A percentile compares a stretch with the other conserved stretches of the same genome.
Conservation (phyloP, 2,329 filamentous ascomycete genomes). For the Botrytis porri region DNA sequence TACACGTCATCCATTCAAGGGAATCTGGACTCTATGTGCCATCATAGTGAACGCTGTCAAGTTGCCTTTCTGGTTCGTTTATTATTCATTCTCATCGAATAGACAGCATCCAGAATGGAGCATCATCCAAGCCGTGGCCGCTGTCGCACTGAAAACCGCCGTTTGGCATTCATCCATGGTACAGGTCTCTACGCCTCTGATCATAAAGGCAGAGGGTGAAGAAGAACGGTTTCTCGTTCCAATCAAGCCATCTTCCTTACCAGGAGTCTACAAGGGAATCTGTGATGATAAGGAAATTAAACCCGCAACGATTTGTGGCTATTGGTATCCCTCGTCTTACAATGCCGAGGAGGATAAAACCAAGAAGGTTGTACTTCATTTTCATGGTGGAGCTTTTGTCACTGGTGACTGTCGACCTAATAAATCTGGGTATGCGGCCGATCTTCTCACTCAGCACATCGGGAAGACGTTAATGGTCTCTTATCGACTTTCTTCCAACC, state of each 20-base stretch:
- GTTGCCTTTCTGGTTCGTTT: not conserved
- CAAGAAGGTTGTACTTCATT: slow-evolving; percentile 44
- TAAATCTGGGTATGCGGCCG: slow-evolving; percentile 38
- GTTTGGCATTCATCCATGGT: not conserved
- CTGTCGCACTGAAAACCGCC: not conserved
- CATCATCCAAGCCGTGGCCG: slow-evolving; percentile 3
- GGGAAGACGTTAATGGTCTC: not conserved
- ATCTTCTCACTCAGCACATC: slow-evolving; percentile 12
- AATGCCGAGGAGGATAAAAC: not conserved
- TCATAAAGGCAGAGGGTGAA: not conserved
- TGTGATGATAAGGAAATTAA: not conserved
- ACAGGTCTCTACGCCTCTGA: not conserved
- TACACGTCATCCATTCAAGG: not conserved
- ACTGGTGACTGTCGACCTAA: slow-evolving; percentile 43
- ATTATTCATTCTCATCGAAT: slow-evolving; percentile 1
- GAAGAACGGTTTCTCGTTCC: slow-evolving; percentile 1
- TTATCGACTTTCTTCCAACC: slow-evolving; percentile 38
- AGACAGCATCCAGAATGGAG: slow-evolving; percentile 18
- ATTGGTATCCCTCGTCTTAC: not conserved
- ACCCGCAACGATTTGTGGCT: not conserved
- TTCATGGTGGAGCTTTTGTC: slow-evolving; percentile 47
- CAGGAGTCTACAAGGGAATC: not conserved
- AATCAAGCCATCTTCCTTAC: not conserved
- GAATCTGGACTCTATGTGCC: not conserved
- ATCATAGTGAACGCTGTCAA: not conserved